Conservation (phyloP, 176 grass and related monocot species). For the Carex parvula region DNA sequence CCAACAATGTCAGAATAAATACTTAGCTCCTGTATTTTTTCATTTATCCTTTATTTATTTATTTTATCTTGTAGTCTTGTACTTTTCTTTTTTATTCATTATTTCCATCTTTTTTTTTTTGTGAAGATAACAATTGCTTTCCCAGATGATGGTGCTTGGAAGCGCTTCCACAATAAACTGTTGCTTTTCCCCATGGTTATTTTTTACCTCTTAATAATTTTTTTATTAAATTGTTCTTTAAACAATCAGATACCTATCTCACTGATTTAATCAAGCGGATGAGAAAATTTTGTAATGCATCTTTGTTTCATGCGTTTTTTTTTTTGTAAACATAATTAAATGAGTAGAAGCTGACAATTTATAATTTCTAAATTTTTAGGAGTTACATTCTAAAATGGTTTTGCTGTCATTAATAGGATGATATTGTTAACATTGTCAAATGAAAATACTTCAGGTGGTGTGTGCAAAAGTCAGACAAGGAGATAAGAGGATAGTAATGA, state of each 20-base stretch:
- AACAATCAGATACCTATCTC: not conserved
- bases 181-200: constrained; percentile 74
- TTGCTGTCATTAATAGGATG: not conserved
- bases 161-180: constrained; percentile 84
- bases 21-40: no score
- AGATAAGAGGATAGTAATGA: constrained; percentile 63
- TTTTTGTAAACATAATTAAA: not conserved
- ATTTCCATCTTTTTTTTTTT: not conserved
- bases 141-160: constrained; percentile 97
- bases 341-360: not conserved
- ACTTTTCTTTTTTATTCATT: not conserved
- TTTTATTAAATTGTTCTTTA: not conserved
- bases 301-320: not conserved
- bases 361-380: not conserved
- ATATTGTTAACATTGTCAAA: not conserved
- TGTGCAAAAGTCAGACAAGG: constrained; percentile 85
- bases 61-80: not conserved
- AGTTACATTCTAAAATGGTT: not conserved
- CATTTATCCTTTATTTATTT: not conserved
- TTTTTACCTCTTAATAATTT: not conserved
- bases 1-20: constrained; percentile 48
- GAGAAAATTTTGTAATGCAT: not conserved
- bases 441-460: constrained; percentile 47
- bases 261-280: not conserved
- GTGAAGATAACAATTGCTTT: constrained; percentile 85